Evolutionary conservation across 164 flowering plant species (phyloP), one percentile per base, ranked within the genome.

Genomic region (Chimonanthus salicifolius): DNA sequence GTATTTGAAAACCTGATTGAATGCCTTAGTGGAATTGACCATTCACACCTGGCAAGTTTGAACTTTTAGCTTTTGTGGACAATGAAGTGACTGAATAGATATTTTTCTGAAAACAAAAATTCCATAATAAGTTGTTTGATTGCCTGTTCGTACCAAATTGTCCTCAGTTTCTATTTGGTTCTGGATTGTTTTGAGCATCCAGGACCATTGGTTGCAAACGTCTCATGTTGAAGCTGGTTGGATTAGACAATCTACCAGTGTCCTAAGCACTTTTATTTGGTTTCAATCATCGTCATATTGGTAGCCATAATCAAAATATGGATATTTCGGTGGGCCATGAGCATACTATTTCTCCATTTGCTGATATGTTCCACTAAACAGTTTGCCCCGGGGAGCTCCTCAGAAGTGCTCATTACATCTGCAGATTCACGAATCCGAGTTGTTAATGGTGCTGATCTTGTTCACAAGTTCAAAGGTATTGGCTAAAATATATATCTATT

Each of bases 401-500:
- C 98, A 64, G 98, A 96, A 86, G 97, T 92, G 78, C 88, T 96
- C 13, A 78, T 96, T 60, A 94, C 99, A 65, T 90, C 98, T 60
- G 97, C 98, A 62, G 99, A 96, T 87, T 96, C 98, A 58, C 85
- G 97, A 74, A 75, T 96, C 74, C 88, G 99, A 62, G 94, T 96
- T 72, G 77, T 96, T 80, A 91, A 94, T 76, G 91, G 92, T 77
- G 78, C 76, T 77, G 97, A 94, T 81, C 82, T 91, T 68, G 84
- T 90, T 71, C 94, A 94, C 85, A 96, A 94, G 75, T 92, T 96
- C 75, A 96, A 92, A 91, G 98, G 99, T 92, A 81, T 58, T 13
- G 60, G 45, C 46, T n/a, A 47, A 62, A 20, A 20, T 20, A 20
- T 20, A 63, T 44, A 13, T 47, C 6, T 16, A 64, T 43, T 58